Evolutionary conservation across 345 rosid species (phyloP).

Genomic region (Theobroma cacao): DNA sequence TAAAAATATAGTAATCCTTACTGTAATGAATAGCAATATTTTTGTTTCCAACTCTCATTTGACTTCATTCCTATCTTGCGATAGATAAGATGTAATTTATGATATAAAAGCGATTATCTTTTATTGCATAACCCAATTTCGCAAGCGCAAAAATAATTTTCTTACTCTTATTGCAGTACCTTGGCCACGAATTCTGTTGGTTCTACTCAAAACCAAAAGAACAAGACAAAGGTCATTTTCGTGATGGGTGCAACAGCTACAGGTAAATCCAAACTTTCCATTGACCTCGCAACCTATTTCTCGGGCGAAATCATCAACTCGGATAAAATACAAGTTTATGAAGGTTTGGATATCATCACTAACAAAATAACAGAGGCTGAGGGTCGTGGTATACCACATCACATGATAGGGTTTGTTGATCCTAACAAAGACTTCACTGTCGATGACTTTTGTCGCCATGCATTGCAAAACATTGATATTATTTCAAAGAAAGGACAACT

Average conservation of each 20-base stretch:
- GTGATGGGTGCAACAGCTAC: background rate
- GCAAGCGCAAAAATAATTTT: no score
- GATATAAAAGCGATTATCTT: no score
- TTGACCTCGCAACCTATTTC: background rate
- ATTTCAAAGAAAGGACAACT: background rate
- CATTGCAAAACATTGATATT: background rate
- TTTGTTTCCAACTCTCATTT: no score
- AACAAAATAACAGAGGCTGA: background rate
- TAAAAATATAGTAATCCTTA: no score
- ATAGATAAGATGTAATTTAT: no score
- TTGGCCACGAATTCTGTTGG: no score
- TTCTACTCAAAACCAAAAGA: background rate
- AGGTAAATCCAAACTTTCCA: constrained; percentile 4
- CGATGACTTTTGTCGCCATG: background rate
- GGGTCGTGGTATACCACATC: background rate
- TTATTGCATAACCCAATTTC: no score
- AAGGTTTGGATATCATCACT: background rate
- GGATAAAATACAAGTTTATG: background rate
- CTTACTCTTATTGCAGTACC: no score
- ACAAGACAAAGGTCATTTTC: background rate
- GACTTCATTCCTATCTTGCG: no score
- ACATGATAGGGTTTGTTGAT: background rate
- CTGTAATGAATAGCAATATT: no score
- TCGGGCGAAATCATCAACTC: background rate
- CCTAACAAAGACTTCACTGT: background rate